Percentiles rank a stretch among this genome's conserved stretches.
Conservation (phyloP, 331 rosid genomes). For the Cydonia oblonga region DNA sequence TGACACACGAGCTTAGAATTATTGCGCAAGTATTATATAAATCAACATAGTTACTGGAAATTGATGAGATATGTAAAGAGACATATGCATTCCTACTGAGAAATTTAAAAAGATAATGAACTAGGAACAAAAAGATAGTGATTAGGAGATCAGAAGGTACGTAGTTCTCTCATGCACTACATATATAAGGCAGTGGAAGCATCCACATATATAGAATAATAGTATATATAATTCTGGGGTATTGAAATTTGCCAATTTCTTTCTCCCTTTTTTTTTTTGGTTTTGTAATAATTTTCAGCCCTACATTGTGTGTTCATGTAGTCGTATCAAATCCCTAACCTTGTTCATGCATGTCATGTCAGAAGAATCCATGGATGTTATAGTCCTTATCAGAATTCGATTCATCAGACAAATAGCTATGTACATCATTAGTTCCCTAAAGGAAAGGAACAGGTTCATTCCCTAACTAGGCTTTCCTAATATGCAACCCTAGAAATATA, state of each 20-base stretch:
- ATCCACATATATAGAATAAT: neutral
- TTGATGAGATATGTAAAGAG: neutral
- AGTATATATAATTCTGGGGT: neutral
- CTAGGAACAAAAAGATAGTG: neutral
- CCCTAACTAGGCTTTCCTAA: neutral
- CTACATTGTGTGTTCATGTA: neutral
- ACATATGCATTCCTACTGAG: no score
- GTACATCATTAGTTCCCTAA: neutral
- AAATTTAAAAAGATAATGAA: neutral
- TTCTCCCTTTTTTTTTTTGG: neutral
- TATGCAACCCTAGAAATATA: neutral
- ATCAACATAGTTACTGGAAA: neutral
- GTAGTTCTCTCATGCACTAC: neutral
- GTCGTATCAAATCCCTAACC: neutral
- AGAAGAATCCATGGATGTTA: neutral
- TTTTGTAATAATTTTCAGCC: neutral
- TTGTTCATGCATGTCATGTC: neutral
- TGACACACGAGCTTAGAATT: neutral
- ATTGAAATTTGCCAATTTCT: neutral
- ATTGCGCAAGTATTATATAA: neutral
- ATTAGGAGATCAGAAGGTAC: neutral
- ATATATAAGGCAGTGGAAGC: neutral
- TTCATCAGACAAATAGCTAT: neutral
- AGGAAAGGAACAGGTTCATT: neutral
- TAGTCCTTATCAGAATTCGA: constrained; percentile 2